These are phyloP conservation scores for Saccharomyces hybrid DNA, from an alignment of 1,139 yeast species.

Conservation along the genomic window DNA sequence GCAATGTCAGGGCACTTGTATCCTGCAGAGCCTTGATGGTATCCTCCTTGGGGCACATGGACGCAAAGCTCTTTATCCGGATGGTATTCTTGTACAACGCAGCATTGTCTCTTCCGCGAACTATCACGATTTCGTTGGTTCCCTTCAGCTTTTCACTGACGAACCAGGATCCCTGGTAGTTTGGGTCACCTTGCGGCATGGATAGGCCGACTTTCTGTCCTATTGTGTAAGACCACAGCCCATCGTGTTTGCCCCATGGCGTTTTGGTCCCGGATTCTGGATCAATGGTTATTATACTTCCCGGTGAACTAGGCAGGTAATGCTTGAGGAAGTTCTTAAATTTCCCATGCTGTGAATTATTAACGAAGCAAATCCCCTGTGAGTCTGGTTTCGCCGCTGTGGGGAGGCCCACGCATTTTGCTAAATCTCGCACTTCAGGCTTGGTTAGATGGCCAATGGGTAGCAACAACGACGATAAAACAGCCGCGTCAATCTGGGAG, in stretches of 20 bases:
- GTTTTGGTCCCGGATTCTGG: constrained; percentile 38
- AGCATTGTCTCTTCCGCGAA: constrained; percentile 59
- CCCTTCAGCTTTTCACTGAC: constrained; percentile 60
- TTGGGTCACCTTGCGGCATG: constrained; percentile 81
- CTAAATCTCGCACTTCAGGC: constrained; percentile 64
- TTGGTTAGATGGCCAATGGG: constrained; percentile 77
- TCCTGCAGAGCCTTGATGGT: not conserved
- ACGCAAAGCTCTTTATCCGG: constrained; percentile 30
- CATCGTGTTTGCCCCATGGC: constrained; percentile 74
- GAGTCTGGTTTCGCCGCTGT: constrained; percentile 82
- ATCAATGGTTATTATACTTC: constrained; percentile 65
- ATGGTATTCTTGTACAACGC: constrained; percentile 45
- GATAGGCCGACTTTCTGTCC: constrained; percentile 78
- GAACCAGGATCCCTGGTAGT: constrained; percentile 75
- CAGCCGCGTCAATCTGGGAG: constrained; percentile 50
- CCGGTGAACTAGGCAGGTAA: constrained; percentile 64
- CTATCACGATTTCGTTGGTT: constrained; percentile 70
- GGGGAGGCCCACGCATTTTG: constrained; percentile 42
- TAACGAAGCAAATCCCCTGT: constrained; percentile 90
- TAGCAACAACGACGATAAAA: constrained; percentile 48
- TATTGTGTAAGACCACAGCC: constrained; percentile 89
- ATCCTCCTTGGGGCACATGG: constrained; percentile 5
- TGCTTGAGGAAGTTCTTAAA: constrained; percentile 72
- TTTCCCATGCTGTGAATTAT: constrained; percentile 50
- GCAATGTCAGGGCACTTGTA: constrained; percentile 38